Evolutionary conservation across 306 rosid genomes (phyloP).

Genomic region (Alnus rubra): DNA sequence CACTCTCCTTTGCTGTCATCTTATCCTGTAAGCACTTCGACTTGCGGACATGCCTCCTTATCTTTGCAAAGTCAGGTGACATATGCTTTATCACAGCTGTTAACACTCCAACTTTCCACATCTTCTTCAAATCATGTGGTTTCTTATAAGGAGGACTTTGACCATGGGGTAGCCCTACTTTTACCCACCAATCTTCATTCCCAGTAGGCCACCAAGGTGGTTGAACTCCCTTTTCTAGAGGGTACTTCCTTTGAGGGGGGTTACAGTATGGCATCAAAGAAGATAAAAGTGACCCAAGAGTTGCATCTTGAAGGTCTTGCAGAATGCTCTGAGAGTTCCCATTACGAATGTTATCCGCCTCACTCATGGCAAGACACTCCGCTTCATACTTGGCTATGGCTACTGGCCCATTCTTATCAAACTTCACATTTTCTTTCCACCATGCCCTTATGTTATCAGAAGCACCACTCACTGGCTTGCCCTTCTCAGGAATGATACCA

Average conservation of each 20-base stretch:
- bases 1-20: constrained; percentile 98
- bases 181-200: constrained; percentile 89
- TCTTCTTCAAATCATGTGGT: constrained; percentile 95
- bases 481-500: constrained; percentile 96
- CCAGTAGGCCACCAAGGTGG: constrained; percentile 99
- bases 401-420: constrained; percentile 93
- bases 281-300: constrained; percentile 90
- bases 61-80: constrained; percentile 92
- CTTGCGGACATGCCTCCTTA: constrained; percentile 80
- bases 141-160: constrained; percentile 91
- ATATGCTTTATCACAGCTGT: constrained; percentile 94
- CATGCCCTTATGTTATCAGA: constrained; percentile 95
- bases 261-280: constrained; percentile 94
- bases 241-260: constrained; percentile 95
- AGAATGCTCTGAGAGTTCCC: constrained; percentile 75
- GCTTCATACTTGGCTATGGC: constrained; percentile 89
- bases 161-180: constrained; percentile 60
- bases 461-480: constrained; percentile 92
- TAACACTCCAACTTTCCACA: constrained; percentile 97
- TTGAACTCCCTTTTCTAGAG: constrained; percentile 78
- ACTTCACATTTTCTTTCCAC: constrained; percentile 97
- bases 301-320: constrained; percentile 95
- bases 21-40: constrained; percentile 96
- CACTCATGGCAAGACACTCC: constrained; percentile 74
- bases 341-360: constrained; percentile 57